phyloP scores from a whole-genome alignment of 768 basidiomycete species.

The Leccinellum luteum region DNA sequence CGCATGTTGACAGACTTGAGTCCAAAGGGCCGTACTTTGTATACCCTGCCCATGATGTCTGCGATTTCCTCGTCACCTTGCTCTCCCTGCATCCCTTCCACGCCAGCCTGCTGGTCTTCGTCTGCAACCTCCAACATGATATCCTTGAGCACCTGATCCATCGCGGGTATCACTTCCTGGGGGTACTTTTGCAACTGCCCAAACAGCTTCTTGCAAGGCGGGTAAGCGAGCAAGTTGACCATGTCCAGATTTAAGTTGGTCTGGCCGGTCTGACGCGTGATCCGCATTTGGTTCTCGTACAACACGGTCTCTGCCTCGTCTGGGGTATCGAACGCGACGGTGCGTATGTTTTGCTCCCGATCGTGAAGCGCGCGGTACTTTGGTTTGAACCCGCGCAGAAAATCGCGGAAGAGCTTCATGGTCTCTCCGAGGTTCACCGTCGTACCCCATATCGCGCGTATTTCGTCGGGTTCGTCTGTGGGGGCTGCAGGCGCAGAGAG shows the following conservation, averaged over 20 bases:
- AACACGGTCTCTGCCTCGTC: conserved; percentile 65
- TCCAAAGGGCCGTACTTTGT: conserved; percentile 92
- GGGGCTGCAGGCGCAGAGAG: conserved; percentile 62
- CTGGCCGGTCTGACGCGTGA: conserved; percentile 90
- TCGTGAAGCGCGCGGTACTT: conserved; percentile 82
- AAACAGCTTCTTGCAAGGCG: conserved; percentile 79
- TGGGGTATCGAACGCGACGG: conserved; percentile 51
- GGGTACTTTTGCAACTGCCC: conserved; percentile 88
- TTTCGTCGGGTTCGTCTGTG: conserved; percentile 77
- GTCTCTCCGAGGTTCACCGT: conserved; percentile 89
- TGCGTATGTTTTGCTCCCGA: conserved; percentile 53
- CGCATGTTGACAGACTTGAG: conserved; percentile 88
- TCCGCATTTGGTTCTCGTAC: conserved; percentile 79
- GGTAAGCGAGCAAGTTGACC: conserved; percentile 82
- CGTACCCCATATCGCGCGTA: conserved; percentile 96
- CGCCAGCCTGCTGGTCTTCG: conserved; percentile 65
- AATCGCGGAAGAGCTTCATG: conserved; percentile 87
- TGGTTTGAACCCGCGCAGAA: conserved; percentile 88
- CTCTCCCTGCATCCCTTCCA: conserved; percentile 72
- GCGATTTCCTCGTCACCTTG: conserved; percentile 83
- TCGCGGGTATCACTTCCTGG: conserved; percentile 94
- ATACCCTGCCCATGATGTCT: conserved; percentile 83
- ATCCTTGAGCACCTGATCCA: conserved; percentile 96
- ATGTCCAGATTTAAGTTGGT: conserved; percentile 92
- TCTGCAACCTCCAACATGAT: conserved; percentile 87